A percentile compares a stretch with the other conserved stretches of the same genome.
Conservation (phyloP, 2,329 filamentous ascomycete species). For the Herpotrichia juniperi region DNA sequence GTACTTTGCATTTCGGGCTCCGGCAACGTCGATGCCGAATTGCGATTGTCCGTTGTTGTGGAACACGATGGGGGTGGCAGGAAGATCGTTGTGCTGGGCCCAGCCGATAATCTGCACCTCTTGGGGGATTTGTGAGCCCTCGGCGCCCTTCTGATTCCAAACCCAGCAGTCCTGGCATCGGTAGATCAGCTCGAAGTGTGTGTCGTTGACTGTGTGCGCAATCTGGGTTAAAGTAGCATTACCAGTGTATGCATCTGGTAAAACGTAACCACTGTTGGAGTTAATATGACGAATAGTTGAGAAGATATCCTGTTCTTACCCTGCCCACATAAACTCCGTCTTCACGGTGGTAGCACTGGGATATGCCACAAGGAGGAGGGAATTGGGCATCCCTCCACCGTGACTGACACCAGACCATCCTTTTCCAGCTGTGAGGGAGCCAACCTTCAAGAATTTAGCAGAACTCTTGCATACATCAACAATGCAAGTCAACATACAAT, state of each 20-base stretch:
- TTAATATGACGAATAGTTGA: slow-evolving; percentile 16
- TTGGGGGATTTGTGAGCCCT: slow-evolving; percentile 46
- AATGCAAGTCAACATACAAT: slow-evolving; percentile 27
- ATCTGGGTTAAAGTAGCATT: slow-evolving; percentile 67
- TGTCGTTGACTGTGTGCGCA: slow-evolving; percentile 62
- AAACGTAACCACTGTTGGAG: slow-evolving; percentile 58
- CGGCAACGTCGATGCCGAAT: slow-evolving; percentile 55
- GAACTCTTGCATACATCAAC: not conserved
- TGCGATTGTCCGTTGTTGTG: slow-evolving; percentile 64
- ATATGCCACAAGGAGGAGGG: slow-evolving; percentile 42
- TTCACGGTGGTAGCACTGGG: slow-evolving; percentile 31
- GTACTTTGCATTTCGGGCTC: slow-evolving; percentile 54
- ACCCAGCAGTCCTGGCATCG: slow-evolving; percentile 61
- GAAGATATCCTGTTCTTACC: slow-evolving; percentile 21
- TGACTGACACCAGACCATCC: slow-evolving; percentile 48
- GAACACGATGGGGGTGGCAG: slow-evolving; percentile 51
- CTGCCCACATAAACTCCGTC: slow-evolving; percentile 39
- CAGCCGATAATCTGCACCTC: slow-evolving; percentile 58
- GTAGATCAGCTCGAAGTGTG: slow-evolving; percentile 68
- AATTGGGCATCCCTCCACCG: slow-evolving; percentile 41
- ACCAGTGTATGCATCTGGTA: slow-evolving; percentile 65
- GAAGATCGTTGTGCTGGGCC: slow-evolving; percentile 55
- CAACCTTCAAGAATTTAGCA: slow-evolving; percentile 24
- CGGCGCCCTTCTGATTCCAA: slow-evolving; percentile 51
- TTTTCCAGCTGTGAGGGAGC: slow-evolving; percentile 34